Base-by-base conservation (phyloP, 345 rosid species). In the Euclidium syriacum region DNA sequence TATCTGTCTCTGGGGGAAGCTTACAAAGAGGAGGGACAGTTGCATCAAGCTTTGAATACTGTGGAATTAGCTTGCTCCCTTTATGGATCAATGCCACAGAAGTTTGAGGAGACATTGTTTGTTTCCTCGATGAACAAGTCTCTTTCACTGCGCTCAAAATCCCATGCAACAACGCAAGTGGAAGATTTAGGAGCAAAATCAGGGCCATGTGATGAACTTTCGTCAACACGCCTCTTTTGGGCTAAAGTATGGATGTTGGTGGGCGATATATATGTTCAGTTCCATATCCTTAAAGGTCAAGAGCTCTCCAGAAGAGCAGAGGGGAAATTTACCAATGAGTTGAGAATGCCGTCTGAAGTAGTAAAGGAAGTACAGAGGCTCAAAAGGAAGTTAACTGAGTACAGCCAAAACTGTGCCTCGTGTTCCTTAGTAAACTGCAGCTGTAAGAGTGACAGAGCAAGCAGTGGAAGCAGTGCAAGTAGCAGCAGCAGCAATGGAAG, bases 71-170 rank as follows among this genome's bases (percentile, higher is more conserved):
- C 98, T 2, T 83, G 91, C 74, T 78, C 88, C 18, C 61, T 85
- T 25, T 92, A 89, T 70, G 97, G 98, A 68, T 89, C 98, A 44
- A 92, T 92, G 98, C 98, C 97, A 47, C 85, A 79, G 51, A 80
- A 89, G 60, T 78, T 79, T 62, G 83, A 85, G 33, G 90, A 81
- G 46, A 63, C 86, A 0, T 67, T 65, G 52, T 92, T 85, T 81
- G 70, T 88, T 52, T 92, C 96, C 32, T 82, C 95, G 22, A 81
- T 92, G 70, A 79, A 53, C 68, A 79, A 78, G 47, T 35, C 53
- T 59, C 41, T 67, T 35, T 64, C 75, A 51, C 32, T 74, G 43
- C 65, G 60, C 55, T 17, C 72, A 26, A 73, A 67, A 43, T 72
- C 58, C 30, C 52, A 49, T 34, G 59, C 19, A 24, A 71, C 51